Conservation (phyloP, 768 basidiomycete genomes). For the Phylloporus sp. region DNA sequence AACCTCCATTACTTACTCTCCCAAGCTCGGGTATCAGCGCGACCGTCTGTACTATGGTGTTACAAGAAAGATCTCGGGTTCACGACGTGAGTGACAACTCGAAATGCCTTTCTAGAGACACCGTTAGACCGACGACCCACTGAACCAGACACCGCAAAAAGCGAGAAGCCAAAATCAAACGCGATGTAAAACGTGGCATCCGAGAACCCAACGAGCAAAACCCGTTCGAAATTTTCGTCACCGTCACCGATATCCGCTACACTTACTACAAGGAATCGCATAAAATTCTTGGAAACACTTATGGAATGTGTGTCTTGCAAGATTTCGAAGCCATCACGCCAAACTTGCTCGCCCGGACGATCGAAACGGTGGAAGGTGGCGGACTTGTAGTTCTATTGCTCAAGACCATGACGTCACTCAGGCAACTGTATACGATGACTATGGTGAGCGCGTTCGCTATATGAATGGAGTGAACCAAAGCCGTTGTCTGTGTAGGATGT, state of each 20-base stretch:
- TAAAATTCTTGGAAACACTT: constrained; percentile 95
- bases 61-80: constrained; percentile 99
- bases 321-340: constrained; percentile 99
- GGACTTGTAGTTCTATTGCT: constrained; percentile 83
- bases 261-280: constrained; percentile 98
- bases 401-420: constrained; percentile 91
- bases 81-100: constrained; percentile 57
- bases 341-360: constrained; percentile 91
- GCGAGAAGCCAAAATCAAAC: constrained; percentile 92
- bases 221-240: constrained; percentile 97
- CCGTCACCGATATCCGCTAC: constrained; percentile 98
- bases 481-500: constrained; percentile 64
- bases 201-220: constrained; percentile 93
- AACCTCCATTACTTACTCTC: constrained; percentile 94
- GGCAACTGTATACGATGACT: constrained; percentile 90
- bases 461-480: neutral
- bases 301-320: constrained; percentile 94
- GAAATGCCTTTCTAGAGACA: neutral
- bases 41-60: constrained; percentile 94
- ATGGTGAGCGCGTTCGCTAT: constrained; percentile 40
- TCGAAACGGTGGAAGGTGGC: constrained; percentile 98
- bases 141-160: constrained; percentile 83
- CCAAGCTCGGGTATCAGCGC: constrained; percentile 82
- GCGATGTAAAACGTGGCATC: constrained; percentile 91
- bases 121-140: neutral